A percentile compares a stretch with the other conserved stretches of the same genome.
Conservation (phyloP, 495 filamentous ascomycete genomes). For the Cercophora newfieldiana region DNA sequence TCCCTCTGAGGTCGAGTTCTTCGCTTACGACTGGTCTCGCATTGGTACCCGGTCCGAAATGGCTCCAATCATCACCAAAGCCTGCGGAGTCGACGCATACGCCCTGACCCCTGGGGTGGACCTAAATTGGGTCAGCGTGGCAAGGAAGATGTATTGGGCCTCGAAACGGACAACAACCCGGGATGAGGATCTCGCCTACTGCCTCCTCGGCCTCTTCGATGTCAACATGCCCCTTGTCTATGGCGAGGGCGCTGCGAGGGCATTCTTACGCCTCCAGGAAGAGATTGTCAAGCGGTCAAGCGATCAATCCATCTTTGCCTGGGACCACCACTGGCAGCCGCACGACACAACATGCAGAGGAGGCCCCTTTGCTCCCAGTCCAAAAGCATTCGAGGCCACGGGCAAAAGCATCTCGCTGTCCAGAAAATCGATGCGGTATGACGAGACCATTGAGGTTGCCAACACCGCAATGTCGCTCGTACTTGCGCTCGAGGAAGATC, state of each 20-base stretch:
- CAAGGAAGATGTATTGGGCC: conserved; percentile 9
- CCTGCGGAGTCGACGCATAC: conserved; percentile 1
- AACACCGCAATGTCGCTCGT: background rate
- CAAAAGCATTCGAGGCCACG: background rate
- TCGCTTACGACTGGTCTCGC: conserved; percentile 28
- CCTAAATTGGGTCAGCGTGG: conserved; percentile 1
- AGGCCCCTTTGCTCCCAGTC: background rate
- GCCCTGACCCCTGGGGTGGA: background rate
- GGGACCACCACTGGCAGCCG: background rate
- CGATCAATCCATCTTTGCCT: conserved; percentile 8
- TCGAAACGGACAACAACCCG: background rate
- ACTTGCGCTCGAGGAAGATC: background rate
- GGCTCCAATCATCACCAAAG: background rate
- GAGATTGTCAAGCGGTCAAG: conserved; percentile 3
- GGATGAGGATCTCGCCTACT: conserved; percentile 5
- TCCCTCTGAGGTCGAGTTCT: conserved; percentile 35
- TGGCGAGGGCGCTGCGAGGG: background rate
- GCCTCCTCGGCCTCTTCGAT: conserved; percentile 11
- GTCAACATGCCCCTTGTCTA: conserved; percentile 11
- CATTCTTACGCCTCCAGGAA: conserved; percentile 2
- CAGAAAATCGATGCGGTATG: background rate
- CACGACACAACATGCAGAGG: background rate
- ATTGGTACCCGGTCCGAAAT: conserved; percentile 9
- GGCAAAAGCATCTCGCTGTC: background rate
- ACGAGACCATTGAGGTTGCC: conserved; percentile 1